Conservation (phyloP, 805 yeast species). For the Cephaloascus albidus region DNA sequence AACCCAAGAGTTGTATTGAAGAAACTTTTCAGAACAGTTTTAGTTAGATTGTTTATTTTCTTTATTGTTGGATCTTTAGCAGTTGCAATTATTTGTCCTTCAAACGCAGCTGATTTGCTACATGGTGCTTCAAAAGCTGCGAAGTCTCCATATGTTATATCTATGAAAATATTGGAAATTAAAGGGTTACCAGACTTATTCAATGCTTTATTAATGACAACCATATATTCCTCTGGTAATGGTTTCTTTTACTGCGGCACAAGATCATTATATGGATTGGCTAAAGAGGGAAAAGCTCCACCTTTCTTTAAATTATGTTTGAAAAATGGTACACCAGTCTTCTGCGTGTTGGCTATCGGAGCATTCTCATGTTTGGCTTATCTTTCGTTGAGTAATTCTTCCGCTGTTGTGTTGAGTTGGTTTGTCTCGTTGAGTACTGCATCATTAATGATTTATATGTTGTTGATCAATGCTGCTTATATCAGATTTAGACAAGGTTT, state of each 20-base stretch:
- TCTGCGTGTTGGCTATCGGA: conserved; percentile 39
- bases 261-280: conserved; percentile 57
- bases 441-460: conserved; percentile 57
- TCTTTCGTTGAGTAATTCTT: conserved; percentile 35
- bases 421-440: conserved; percentile 63
- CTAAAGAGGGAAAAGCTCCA: conserved; percentile 70
- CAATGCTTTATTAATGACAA: conserved; percentile 64
- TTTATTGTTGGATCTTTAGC: conserved; percentile 12
- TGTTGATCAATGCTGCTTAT: conserved; percentile 47
- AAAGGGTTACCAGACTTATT: conserved; percentile 66
- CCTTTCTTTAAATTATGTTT: conserved; percentile 51
- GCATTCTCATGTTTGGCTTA: conserved; percentile 17
- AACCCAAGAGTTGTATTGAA: conserved; percentile 12
- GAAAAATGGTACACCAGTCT: conserved; percentile 61
- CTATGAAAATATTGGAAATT: conserved; percentile 60
- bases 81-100: conserved; percentile 8
- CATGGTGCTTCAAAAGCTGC: conserved; percentile 8
- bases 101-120: conserved; percentile 1
- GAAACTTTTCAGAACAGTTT: conserved; percentile 10
- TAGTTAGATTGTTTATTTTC: conserved; percentile 12
- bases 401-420: conserved; percentile 64
- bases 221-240: conserved; percentile 81
- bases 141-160: conserved; percentile 68
- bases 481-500: conserved; percentile 55
- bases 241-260: conserved; percentile 71